Evolutionary conservation across 1,284 basidiomycete species (phyloP).

Genomic region (Sparassis latifolia): DNA sequence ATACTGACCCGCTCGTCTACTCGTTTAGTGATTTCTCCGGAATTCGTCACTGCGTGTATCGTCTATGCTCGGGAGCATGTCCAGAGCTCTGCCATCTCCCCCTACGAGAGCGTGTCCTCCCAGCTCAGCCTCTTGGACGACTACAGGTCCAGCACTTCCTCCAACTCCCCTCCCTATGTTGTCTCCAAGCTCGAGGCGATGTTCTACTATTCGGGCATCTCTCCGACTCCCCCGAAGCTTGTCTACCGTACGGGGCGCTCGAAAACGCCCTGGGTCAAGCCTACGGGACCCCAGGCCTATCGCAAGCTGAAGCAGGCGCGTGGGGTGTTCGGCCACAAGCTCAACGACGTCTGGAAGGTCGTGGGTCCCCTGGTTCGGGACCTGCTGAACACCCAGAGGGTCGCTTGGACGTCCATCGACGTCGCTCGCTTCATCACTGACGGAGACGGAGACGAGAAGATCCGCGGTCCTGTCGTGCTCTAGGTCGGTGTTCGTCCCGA

Average conservation of each 20-base stretch:
- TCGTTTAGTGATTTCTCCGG: constrained; percentile 13
- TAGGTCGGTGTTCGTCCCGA: constrained; percentile 25
- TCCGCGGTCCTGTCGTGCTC: constrained; percentile 14
- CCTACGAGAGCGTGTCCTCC: constrained; percentile 9
- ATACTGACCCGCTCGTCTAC: constrained; percentile 14
- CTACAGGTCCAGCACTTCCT: constrained; percentile 11
- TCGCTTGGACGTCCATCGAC: constrained; percentile 12
- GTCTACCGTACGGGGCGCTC: constrained; percentile 23
- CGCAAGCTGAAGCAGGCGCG: constrained; percentile 11
- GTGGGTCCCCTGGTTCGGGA: constrained; percentile 13
- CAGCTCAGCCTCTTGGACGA: constrained; percentile 11
- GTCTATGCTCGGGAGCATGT: constrained; percentile 4
- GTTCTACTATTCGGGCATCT: constrained; percentile 19
- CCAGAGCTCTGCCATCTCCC: constrained; percentile 5
- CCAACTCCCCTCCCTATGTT: constrained; percentile 8
- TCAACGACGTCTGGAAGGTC: constrained; percentile 13
- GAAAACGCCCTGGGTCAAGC: constrained; percentile 11
- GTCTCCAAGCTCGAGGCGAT: constrained; percentile 11
- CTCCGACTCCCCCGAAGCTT: constrained; percentile 18
- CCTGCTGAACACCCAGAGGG: constrained; percentile 8
- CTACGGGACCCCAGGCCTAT: constrained; percentile 13
- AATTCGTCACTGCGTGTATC: constrained; percentile 10
- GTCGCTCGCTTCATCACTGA: constrained; percentile 9
- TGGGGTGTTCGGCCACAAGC: constrained; percentile 9
- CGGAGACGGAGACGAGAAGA: constrained; percentile 1